Conservation (phyloP, 495 filamentous ascomycete genomes). For the Neohortaea acidophila region DNA sequence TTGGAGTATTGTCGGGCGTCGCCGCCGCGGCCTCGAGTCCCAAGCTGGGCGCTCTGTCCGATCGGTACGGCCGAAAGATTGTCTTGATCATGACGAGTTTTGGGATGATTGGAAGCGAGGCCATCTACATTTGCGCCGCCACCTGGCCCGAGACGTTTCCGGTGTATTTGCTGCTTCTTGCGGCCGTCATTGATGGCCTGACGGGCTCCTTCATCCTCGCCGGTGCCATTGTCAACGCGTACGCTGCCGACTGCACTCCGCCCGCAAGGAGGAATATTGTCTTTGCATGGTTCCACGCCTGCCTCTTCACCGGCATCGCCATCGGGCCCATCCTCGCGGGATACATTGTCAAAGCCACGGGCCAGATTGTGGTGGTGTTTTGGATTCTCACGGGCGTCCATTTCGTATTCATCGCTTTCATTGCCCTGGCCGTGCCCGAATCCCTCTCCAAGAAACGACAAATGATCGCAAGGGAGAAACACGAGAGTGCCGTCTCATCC, state of each 20-base stretch:
- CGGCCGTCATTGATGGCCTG: slow-evolving; percentile 61
- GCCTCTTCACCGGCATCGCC: slow-evolving; percentile 74
- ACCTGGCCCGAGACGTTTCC: slow-evolving; percentile 54
- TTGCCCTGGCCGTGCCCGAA: slow-evolving; percentile 62
- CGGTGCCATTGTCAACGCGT: slow-evolving; percentile 68
- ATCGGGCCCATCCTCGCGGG: slow-evolving; percentile 67
- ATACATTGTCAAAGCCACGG: slow-evolving; percentile 54
- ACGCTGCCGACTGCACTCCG: slow-evolving; percentile 74
- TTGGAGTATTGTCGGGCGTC: slow-evolving; percentile 54
- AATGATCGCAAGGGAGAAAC: slow-evolving; percentile 49
- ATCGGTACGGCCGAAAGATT: slow-evolving; percentile 66
- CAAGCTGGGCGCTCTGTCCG: slow-evolving; percentile 69
- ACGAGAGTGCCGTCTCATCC: slow-evolving; percentile 22
- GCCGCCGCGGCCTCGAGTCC: slow-evolving; percentile 64
- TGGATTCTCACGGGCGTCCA: slow-evolving; percentile 62
- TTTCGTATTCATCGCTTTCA: slow-evolving; percentile 48
- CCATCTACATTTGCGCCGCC: slow-evolving; percentile 60
- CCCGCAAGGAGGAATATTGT: slow-evolving; percentile 64
- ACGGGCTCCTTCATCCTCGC: slow-evolving; percentile 73
- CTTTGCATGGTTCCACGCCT: slow-evolving; percentile 80
- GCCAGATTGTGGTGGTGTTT: slow-evolving; percentile 56
- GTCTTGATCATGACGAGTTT: slow-evolving; percentile 52
- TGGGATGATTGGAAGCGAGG: slow-evolving; percentile 53
- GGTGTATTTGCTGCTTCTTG: slow-evolving; percentile 59
- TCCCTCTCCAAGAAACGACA: slow-evolving; percentile 59